These are phyloP conservation scores for Komagataella ulmi DNA, from an alignment of 805 yeast species.

Conservation along the genomic window DNA sequence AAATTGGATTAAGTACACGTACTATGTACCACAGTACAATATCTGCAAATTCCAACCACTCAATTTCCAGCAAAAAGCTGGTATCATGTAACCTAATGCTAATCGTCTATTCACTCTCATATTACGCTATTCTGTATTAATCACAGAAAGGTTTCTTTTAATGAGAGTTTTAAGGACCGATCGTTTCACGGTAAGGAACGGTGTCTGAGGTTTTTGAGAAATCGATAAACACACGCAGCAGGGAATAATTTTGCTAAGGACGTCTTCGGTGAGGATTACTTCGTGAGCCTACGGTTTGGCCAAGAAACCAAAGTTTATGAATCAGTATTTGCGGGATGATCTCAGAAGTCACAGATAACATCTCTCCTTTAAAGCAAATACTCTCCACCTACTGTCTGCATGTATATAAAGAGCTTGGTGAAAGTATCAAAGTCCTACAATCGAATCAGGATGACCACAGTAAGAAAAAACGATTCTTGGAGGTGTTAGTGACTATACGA, in stretches of 20 bases:
- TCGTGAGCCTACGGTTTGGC: not conserved
- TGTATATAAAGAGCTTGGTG: not conserved
- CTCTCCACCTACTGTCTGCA: not conserved
- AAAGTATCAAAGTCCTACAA: not conserved
- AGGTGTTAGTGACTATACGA: conserved; percentile 56
- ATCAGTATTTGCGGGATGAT: not conserved
- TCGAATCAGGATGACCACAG: conserved; percentile 36
- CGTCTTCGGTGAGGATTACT: too few relatives aligned
- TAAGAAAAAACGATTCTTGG: conserved; percentile 58
- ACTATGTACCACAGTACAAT: conserved; percentile 44
- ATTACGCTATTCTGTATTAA: too few relatives aligned
- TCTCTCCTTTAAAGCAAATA: not conserved
- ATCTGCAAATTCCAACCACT: conserved; percentile 45
- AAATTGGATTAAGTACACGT: conserved; percentile 28
- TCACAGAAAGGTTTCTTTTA: too few relatives aligned
- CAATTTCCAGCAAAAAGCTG: not conserved
- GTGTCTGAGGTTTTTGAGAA: not conserved
- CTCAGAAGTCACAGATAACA: not conserved
- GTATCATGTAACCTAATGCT: too few relatives aligned
- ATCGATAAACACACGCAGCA: not conserved
- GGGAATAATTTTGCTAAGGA: too few relatives aligned
- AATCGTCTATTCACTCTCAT: too few relatives aligned
- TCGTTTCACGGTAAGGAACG: not conserved
- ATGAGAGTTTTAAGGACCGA: too few relatives aligned
- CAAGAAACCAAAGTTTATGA: not conserved